Conservation (phyloP, 2,329 filamentous ascomycete species). For the Aspergillus hiratsukae region DNA sequence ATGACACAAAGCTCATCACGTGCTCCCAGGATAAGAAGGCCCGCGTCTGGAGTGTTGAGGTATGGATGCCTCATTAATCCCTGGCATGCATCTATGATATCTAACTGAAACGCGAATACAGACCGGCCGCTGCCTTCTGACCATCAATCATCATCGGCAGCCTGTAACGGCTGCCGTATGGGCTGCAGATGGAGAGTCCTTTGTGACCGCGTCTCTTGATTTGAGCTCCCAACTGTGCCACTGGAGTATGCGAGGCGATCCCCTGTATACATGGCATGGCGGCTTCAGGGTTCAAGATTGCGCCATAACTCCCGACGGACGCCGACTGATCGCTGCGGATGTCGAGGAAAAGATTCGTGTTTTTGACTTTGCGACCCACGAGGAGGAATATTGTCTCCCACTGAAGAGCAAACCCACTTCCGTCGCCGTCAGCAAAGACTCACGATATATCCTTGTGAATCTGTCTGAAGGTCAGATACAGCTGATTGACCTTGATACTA, state of each 20-base stretch:
- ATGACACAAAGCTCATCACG: conserved; percentile 79
- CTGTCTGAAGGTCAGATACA: conserved; percentile 72
- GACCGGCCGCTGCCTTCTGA: conserved; percentile 61
- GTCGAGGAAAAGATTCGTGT: conserved; percentile 67
- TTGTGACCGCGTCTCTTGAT: conserved; percentile 76
- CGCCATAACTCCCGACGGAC: conserved; percentile 75
- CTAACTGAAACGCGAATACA: conserved; percentile 31
- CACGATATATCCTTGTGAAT: conserved; percentile 76
- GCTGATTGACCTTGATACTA: conserved; percentile 70
- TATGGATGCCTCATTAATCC: conserved; percentile 39
- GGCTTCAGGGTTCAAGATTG: conserved; percentile 77
- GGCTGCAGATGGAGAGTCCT: conserved; percentile 70
- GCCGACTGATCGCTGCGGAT: conserved; percentile 74
- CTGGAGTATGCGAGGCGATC: conserved; percentile 63
- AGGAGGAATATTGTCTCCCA: conserved; percentile 70
- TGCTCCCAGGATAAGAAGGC: conserved; percentile 73
- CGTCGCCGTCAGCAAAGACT: conserved; percentile 75
- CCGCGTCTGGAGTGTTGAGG: conserved; percentile 68
- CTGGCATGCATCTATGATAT: neutral
- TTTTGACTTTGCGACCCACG: conserved; percentile 71
- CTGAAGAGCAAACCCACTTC: conserved; percentile 69
- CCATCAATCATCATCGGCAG: conserved; percentile 68
- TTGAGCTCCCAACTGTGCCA: conserved; percentile 62
- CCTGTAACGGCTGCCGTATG: conserved; percentile 89
- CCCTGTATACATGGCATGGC: conserved; percentile 62